A percentile compares a stretch with the other conserved stretches of the same genome.
These are phyloP conservation scores for Kingdonia uniflora DNA, from an alignment of 164 flowering plant genomes.

Conservation along the genomic window DNA sequence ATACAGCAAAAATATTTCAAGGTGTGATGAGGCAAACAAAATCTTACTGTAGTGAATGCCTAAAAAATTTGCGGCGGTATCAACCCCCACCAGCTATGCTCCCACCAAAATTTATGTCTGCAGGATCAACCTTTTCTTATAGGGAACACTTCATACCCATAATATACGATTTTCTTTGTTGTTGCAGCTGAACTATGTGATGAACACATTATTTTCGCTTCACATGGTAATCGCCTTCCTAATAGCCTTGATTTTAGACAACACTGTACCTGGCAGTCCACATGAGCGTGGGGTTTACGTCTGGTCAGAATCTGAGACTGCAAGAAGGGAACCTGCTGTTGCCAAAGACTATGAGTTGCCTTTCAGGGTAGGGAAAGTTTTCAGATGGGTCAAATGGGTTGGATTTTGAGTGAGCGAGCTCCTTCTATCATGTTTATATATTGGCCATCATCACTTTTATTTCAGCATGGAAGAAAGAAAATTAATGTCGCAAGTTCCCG, in stretches of 20 bases:
- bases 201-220: conserved; percentile 76
- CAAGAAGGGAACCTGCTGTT: conserved; percentile 80
- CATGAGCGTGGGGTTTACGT: conserved; percentile 95
- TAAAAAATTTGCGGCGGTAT: too few species aligned
- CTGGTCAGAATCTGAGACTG: conserved; percentile 79
- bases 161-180: neutral
- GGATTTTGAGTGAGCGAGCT: conserved; percentile 37
- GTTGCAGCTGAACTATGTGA: conserved; percentile 72
- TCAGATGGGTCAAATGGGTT: conserved; percentile 99
- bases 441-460: neutral
- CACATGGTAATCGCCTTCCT: conserved; percentile 96
- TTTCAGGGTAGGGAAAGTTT: conserved; percentile 64
- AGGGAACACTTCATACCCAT: too few species aligned
- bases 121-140: too few species aligned
- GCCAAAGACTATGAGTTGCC: conserved; percentile 84
- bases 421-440: neutral
- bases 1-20: too few species aligned
- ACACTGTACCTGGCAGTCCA: conserved; percentile 88
- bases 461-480: too few species aligned
- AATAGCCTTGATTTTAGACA: conserved; percentile 74
- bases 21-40: too few species aligned
- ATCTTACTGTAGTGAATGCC: too few species aligned
- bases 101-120: too few species aligned
- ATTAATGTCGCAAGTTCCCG: neutral
- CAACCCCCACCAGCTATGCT: too few species aligned